phyloP scores from a whole-genome alignment of 1,284 basidiomycete genomes.

The Ganoderma resinaceum region DNA sequence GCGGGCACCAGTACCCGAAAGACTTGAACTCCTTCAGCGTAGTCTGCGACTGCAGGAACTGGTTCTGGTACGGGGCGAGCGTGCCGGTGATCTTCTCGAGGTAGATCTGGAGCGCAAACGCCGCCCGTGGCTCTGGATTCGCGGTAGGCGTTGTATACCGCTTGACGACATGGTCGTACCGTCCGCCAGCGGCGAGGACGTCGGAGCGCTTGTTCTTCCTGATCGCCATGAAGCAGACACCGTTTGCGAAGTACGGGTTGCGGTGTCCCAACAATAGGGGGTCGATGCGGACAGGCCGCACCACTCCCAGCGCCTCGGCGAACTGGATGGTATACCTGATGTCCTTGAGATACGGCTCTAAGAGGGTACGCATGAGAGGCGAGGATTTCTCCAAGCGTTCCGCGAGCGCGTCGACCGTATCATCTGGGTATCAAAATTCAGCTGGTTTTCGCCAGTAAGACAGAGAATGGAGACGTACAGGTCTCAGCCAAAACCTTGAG shows the following conservation, averaged over 20 bases:
- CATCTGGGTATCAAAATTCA: slow-evolving; percentile 48
- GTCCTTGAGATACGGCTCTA: slow-evolving; percentile 62
- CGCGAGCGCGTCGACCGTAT: slow-evolving; percentile 65
- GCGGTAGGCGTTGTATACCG: slow-evolving; percentile 65
- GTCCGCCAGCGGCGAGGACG: slow-evolving; percentile 81
- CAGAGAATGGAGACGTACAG: slow-evolving; percentile 44
- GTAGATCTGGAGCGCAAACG: slow-evolving; percentile 79
- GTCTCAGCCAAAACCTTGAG: slow-evolving; percentile 70
- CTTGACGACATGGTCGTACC: slow-evolving; percentile 76
- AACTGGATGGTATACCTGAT: slow-evolving; percentile 72
- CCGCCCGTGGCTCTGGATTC: slow-evolving; percentile 62
- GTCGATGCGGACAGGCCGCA: slow-evolving; percentile 67
- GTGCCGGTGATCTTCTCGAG: slow-evolving; percentile 81
- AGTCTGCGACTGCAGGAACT: slow-evolving; percentile 74
- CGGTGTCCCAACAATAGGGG: slow-evolving; percentile 76
- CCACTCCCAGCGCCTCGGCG: slow-evolving; percentile 68
- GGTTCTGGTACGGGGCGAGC: slow-evolving; percentile 76
- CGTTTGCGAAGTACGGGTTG: slow-evolving; percentile 73
- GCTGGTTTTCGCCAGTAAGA: no score
- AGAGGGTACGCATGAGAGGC: slow-evolving; percentile 53
- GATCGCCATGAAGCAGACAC: slow-evolving; percentile 79
- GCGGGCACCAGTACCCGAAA: slow-evolving; percentile 88
- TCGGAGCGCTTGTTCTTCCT: slow-evolving; percentile 72
- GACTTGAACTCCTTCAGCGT: slow-evolving; percentile 80
- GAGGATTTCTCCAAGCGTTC: slow-evolving; percentile 67